Evolutionary conservation across 225 moss, liverwort and hornwort species (phyloP), one percentile per base, ranked within the genome.

Genomic region (Rhytidiadelphus loreus): DNA sequence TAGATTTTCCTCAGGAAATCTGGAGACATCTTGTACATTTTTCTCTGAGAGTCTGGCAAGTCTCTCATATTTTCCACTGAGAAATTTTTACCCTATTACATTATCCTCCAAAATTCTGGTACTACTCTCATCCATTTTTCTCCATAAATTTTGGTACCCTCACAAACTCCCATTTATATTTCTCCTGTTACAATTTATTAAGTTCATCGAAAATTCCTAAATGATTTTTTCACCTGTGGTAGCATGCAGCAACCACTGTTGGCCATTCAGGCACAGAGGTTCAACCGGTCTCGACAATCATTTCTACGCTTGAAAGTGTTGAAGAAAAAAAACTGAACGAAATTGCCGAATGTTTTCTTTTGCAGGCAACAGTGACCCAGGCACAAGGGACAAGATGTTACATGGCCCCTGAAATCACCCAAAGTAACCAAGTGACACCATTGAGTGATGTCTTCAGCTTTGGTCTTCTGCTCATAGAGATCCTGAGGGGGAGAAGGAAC

Each of bases 371-470:
- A 61, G 53, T 87, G 72, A 87, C 72, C 7, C 73, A 39, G 73
- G 87, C 88, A 53, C 91, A 88, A 76, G 93, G 91, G 62, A 93
- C 93, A 24, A 69, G 33, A 74, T 88, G 80, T 53, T 93, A 93
- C 37, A 93, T 93, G 93, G 93, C 91, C 33, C 91, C 93, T 12
- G 93, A 93, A 63, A 91, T 88, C 61, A 20, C 76, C 81, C 56
- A 32, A 29, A 10, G 80, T 20, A 83, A 77, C 41, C 23, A 35
- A 4, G 91, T 91, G 81, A 90, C 93, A 17, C 43, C 86, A 2
- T 84, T 64, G 90, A 90, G 89, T 50, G 93, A 93, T 24, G 91
- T 93, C 25, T 93, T 58, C 60, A 91, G 91, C 86, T 93, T 86
- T 28, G 91, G 93, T 4, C 76, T 93, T 56, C 63, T 88, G 24